Evolutionary conservation across 108 stramenopile species (phyloP), one percentile per base, ranked within the genome.

Genomic region (Cyclotella atomus): DNA sequence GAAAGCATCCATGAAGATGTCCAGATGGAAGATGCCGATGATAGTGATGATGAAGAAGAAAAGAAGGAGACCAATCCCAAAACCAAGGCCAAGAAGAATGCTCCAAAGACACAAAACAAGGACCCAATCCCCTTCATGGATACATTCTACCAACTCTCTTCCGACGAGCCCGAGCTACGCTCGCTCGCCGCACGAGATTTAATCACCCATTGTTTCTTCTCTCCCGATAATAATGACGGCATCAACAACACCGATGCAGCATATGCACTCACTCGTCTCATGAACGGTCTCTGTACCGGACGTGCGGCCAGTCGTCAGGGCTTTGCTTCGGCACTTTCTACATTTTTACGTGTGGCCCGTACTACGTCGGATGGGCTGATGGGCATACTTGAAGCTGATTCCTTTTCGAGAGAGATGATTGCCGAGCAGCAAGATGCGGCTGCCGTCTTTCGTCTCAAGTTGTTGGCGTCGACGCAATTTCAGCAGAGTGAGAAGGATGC

Each of bases 281-380:
- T 95, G 65, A 91, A 91, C 66, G 94, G 91, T 43, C 30, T 95
- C 5, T 95, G 90, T 52, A 86, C 88, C 50, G 94, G 94, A 16
- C 81, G 94, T 36, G 94, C 94, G 16, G 87, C 87, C 9, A 90
- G 91, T 59, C 85, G 94, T 55, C 91, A 95, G 74, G 94, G 93
- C 53, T 91, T 85, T 68, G 94, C 94, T 44, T 89, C 90, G 41
- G 84, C 86, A n/a, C 65, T 95, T 44, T 79, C 91, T 7, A 76
- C 82, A 19, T 95, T 89, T 69, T 68, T 95, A 16, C 88, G 87
- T 61, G 55, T 91, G 64, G 83, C 88, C 7, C 68, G 82, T 67
- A 47, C 69, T 45, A 9, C 38, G 12, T 9, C 7, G 38, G 38
- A 49, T 4, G n/a, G n/a, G 9, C n/a, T 49, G n/a, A n/a, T 4